Evolutionary conservation across 495 filamentous ascomycete species (phyloP).

Genomic region (Neurospora sp.): DNA sequence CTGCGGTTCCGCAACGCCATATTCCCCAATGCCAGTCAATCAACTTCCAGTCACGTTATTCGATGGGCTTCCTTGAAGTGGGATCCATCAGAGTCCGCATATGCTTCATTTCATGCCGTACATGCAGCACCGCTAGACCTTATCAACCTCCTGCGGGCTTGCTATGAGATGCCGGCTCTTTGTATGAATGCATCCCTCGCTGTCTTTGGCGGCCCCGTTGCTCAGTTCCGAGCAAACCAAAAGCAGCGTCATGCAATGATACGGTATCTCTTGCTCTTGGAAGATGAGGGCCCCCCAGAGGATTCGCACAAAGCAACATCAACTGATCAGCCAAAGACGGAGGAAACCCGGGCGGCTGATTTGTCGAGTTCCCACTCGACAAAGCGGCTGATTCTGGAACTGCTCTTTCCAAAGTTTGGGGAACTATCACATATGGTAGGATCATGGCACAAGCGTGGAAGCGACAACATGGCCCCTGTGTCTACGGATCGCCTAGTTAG

Average conservation of each 20-base stretch:
- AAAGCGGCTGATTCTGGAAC: slow-evolving; percentile 38
- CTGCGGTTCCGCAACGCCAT: slow-evolving; percentile 48
- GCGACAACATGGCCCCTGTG: slow-evolving; percentile 30
- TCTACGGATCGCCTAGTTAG: slow-evolving; percentile 38
- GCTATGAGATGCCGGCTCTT: slow-evolving; percentile 26
- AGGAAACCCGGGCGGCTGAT: slow-evolving; percentile 16
- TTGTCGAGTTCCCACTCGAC: slow-evolving; percentile 29
- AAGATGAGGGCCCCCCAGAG: slow-evolving; percentile 5
- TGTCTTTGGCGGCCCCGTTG: slow-evolving; percentile 29
- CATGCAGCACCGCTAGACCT: slow-evolving; percentile 34
- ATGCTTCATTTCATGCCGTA: slow-evolving; percentile 28
- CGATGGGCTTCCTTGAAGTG: slow-evolving; percentile 73
- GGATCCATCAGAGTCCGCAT: slow-evolving; percentile 44
- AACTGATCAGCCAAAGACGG: background rate
- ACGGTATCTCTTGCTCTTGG: slow-evolving; percentile 33
- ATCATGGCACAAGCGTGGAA: slow-evolving; percentile 32
- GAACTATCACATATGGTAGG: slow-evolving; percentile 29
- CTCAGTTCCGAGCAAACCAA: slow-evolving; percentile 23
- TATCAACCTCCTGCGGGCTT: slow-evolving; percentile 34
- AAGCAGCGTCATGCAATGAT: slow-evolving; percentile 15
- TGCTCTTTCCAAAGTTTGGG: slow-evolving; percentile 36
- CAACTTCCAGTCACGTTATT: slow-evolving; percentile 58
- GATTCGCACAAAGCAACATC: background rate
- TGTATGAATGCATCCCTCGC: slow-evolving; percentile 15
- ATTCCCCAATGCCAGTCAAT: slow-evolving; percentile 52